phyloP scores from a whole-genome alignment of 768 basidiomycete species.

The Crassisporium funariophilum region DNA sequence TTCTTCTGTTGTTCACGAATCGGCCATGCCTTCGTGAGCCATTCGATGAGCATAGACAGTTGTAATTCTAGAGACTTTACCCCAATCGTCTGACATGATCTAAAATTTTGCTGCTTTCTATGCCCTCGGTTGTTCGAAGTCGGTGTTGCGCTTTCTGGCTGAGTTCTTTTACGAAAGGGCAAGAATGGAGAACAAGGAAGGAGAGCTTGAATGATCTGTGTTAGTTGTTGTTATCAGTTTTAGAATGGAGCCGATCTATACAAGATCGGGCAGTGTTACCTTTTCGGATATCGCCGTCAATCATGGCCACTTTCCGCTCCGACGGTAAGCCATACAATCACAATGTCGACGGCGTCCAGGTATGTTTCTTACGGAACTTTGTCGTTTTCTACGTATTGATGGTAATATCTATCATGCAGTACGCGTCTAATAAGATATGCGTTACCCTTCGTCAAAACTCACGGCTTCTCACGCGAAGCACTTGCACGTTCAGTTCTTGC shows the following conservation, averaged over 20 bases:
- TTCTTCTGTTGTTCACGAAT: conserved; percentile 28
- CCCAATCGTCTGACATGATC: conserved; percentile 24
- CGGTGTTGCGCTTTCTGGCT: too few species aligned
- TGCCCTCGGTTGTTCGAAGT: too few species aligned
- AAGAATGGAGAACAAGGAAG: conserved; percentile 8
- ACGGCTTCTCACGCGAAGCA: conserved; percentile 77
- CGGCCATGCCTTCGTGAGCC: conserved; percentile 7
- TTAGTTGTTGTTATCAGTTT: conserved; percentile 18
- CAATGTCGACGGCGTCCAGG: conserved; percentile 17
- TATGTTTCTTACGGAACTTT: conserved; percentile 1
- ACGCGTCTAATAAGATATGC: conserved; percentile 58
- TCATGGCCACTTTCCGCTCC: conserved; percentile 9
- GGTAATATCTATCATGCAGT: conserved; percentile 18
- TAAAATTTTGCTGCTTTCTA: too few species aligned
- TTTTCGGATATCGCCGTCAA: conserved; percentile 23
- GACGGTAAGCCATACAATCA: conserved; percentile 1
- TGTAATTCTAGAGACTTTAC: conserved; percentile 15
- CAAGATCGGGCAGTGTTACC: conserved; percentile 31
- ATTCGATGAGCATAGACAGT: conserved; percentile 8
- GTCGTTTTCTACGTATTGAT: neutral
- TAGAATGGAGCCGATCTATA: conserved; percentile 11
- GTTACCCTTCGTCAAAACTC: conserved; percentile 59
- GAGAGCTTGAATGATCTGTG: conserved; percentile 4
- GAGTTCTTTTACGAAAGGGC: too few species aligned
- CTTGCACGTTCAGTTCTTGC: conserved; percentile 64